A percentile compares a stretch with the other conserved stretches of the same genome.
Evolutionary conservation across 75 land plant species (phyloP).

Genomic region (Cupressus sempervirens): DNA sequence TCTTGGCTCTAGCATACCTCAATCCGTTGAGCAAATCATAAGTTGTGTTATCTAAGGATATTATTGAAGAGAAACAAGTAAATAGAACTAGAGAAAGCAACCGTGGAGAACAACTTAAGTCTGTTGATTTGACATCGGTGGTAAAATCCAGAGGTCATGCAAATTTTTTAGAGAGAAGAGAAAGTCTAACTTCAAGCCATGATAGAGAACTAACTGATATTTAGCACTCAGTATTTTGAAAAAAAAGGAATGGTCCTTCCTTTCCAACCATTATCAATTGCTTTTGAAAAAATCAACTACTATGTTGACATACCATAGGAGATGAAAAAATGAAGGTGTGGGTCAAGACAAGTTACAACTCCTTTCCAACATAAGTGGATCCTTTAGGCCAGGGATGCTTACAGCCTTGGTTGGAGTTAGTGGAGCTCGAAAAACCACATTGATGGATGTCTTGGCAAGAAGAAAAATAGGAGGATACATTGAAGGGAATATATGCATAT

Average conservation of each 20-base stretch:
- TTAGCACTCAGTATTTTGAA: slow-evolving; percentile 4
- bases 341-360: slow-evolving; percentile 1
- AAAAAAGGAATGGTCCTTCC: slow-evolving; percentile 34
- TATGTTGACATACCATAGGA: slow-evolving; percentile 38
- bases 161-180: slow-evolving; percentile 14
- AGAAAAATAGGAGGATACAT: slow-evolving; percentile 74
- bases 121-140: slow-evolving; percentile 11
- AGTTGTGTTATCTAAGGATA: slow-evolving; percentile 23
- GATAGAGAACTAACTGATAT: slow-evolving; percentile 5
- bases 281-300: slow-evolving; percentile 30
- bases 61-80: slow-evolving; percentile 18
- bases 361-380: slow-evolving; percentile 21
- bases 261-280: slow-evolving; percentile 24
- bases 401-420: slow-evolving; percentile 73
- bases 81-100: slow-evolving; percentile 20
- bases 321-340: slow-evolving; percentile 11
- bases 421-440: slow-evolving; percentile 73
- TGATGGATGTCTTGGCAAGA: slow-evolving; percentile 77
- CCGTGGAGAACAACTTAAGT: slow-evolving; percentile 17
- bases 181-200: slow-evolving; percentile 3
- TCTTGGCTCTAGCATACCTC: slow-evolving; percentile 48
- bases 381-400: slow-evolving; percentile 57
- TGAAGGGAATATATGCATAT: too few relatives aligned
- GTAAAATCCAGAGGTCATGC: slow-evolving; percentile 8
- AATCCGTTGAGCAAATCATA: slow-evolving; percentile 36